Evolutionary conservation across 441 rosid genomes (phyloP).

Genomic region (Raphanus hybrid): DNA sequence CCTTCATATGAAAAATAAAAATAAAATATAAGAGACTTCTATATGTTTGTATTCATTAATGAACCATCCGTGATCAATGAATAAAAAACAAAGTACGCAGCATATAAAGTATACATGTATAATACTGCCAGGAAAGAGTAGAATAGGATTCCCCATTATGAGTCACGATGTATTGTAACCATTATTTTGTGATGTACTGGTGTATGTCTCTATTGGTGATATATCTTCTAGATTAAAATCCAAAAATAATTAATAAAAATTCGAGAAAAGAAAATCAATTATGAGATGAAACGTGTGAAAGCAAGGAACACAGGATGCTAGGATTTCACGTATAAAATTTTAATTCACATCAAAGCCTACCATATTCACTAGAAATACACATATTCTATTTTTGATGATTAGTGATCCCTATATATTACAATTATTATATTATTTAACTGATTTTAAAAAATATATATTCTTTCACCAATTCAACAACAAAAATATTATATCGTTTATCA

Average conservation of each 20-base stretch:
- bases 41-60: conserved; percentile 7
- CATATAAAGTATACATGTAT: conserved; percentile 24
- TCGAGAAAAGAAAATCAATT: no score
- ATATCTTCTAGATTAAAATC: conserved; percentile 8
- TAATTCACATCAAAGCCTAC: no score
- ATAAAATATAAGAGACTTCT: conserved; percentile 8
- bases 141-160: conserved; percentile 43
- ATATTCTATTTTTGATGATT: no score
- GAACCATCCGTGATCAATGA: conserved; percentile 27
- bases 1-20: not conserved
- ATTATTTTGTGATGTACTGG: conserved; percentile 25
- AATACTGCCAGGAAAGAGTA: conserved; percentile 34
- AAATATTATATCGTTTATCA: no score
- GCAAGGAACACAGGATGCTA: no score
- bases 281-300: no score
- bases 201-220: conserved; percentile 28
- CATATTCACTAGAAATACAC: no score
- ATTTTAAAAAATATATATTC: no score
- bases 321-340: no score
- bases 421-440: no score
- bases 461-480: no score
- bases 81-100: conserved; percentile 33
- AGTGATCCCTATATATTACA: no score
- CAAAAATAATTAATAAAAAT: not conserved
- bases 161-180: conserved; percentile 36